These are phyloP conservation scores for Colletotrichum coccodes DNA, from an alignment of 2,329 filamentous ascomycete species.

Conservation along the genomic window DNA sequence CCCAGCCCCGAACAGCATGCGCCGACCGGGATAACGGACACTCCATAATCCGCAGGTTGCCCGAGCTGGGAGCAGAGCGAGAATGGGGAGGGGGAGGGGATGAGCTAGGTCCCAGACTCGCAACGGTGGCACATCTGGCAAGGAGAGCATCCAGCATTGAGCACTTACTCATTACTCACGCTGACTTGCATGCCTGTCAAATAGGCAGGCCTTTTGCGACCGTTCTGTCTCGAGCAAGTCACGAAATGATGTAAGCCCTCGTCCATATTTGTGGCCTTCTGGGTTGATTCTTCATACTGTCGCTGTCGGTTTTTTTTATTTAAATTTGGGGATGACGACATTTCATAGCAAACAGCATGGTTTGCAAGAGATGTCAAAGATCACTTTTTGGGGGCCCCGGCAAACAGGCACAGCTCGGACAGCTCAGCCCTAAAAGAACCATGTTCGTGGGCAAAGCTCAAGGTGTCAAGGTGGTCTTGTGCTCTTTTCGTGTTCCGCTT, in stretches of 20 bases:
- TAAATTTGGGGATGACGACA: neutral
- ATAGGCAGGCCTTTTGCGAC: neutral
- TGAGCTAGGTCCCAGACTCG: neutral
- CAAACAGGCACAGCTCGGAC: slow-evolving; percentile 11
- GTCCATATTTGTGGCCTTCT: neutral
- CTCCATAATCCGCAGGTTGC: neutral
- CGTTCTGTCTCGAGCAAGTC: neutral
- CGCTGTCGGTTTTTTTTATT: neutral
- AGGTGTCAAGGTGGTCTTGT: slow-evolving; percentile 1
- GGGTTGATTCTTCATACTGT: neutral
- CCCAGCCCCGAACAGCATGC: neutral
- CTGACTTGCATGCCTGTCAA: neutral
- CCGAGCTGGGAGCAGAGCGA: neutral
- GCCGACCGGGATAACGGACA: neutral
- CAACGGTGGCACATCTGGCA: too few species aligned
- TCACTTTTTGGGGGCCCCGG: neutral
- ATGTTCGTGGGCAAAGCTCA: slow-evolving; percentile 7
- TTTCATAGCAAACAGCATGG: neutral
- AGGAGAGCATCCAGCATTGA: neutral
- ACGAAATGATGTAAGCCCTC: neutral
- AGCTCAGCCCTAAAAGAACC: slow-evolving; percentile 31
- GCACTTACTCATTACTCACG: neutral
- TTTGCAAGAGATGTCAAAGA: neutral
- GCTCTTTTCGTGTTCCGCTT: neutral
- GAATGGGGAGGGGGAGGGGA: neutral